Evolutionary conservation across 768 basidiomycete species (phyloP), one percentile per base, ranked within the genome.

Genomic region (Collybia mongolica): DNA sequence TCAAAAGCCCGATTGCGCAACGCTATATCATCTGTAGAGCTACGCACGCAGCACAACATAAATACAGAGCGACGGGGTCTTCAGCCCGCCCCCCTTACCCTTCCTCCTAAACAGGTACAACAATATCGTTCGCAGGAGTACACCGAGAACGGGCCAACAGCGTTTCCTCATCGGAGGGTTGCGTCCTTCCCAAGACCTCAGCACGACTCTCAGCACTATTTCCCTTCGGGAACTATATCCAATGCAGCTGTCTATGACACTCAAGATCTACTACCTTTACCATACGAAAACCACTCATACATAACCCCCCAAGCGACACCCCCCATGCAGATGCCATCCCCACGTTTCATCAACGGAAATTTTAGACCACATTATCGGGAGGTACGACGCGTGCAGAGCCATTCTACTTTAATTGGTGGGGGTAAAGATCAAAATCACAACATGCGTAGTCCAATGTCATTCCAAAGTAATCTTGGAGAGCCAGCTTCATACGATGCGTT

Each of bases 1-100:
- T 45, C 61, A 6, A 68, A 62, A 53, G 59, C 65, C 12, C 63
- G 67, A n/a, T 51, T 62, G 42, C 64, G 62, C 9, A 62, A 61
- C 36, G 60, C 61, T 41, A 43, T 61, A 6, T 60, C 62, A 46
- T 58, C 60, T 37, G 53, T 61, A 36, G 65, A 65, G 36, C 28
- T 57, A 22, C 56, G 52, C 19, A 52, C 62, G 11, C 38, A 44
- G 19, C 38, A 36, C 8, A 59, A 55, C 35, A n/a, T 48, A 20
- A 48, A 38, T 32, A 37, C 22, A 28, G 54, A 45, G 28, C 45
- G 51, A 12, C 55, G 51, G 40, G 44, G 35, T 11, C 32, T 54
- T n/a, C 54, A 54, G 29, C 41, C n/a, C 11, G 4, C 44, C 12
- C 41, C 32, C 14, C 32, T 32, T 39, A 18, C 18, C 5, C 44